Evolutionary conservation across 2,329 filamentous ascomycete genomes (phyloP).

Genomic region (Scortechinia acanthostroma): DNA sequence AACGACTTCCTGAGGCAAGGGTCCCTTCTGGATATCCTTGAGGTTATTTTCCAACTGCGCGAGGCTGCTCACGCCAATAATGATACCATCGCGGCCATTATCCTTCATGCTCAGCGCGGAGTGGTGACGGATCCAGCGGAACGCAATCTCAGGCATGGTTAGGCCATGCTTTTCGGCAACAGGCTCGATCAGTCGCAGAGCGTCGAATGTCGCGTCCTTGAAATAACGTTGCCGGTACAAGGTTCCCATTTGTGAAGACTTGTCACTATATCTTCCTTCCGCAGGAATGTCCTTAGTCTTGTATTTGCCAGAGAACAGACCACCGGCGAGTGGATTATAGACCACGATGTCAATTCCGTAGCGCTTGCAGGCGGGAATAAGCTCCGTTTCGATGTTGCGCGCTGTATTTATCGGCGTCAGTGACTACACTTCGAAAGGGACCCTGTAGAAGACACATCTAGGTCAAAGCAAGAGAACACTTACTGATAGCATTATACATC

Average conservation of each 20-base stretch:
- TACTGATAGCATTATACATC: constrained; percentile 2
- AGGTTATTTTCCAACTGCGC: constrained; percentile 29
- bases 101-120: constrained; percentile 40
- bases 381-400: constrained; percentile 50
- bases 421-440: background rate
- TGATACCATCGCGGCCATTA: constrained; percentile 27
- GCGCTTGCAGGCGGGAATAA: constrained; percentile 49
- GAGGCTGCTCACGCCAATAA: constrained; percentile 28
- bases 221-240: constrained; percentile 56
- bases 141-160: constrained; percentile 50
- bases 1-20: constrained; percentile 57
- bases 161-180: constrained; percentile 50
- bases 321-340: constrained; percentile 61
- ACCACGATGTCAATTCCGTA: constrained; percentile 57
- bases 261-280: background rate
- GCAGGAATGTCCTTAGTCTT: background rate
- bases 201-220: constrained; percentile 53
- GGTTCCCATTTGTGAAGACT: constrained; percentile 21
- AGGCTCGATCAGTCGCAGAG: constrained; percentile 48
- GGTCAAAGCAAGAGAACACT: too few species aligned
- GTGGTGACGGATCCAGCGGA: constrained; percentile 53
- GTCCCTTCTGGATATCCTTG: constrained; percentile 37
- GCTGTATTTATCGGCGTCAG: constrained; percentile 33
- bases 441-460: too few species aligned
- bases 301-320: constrained; percentile 51